phyloP scores from a whole-genome alignment of 2,329 filamentous ascomycete species.

The Lasiodiplodia gonubiensis region DNA sequence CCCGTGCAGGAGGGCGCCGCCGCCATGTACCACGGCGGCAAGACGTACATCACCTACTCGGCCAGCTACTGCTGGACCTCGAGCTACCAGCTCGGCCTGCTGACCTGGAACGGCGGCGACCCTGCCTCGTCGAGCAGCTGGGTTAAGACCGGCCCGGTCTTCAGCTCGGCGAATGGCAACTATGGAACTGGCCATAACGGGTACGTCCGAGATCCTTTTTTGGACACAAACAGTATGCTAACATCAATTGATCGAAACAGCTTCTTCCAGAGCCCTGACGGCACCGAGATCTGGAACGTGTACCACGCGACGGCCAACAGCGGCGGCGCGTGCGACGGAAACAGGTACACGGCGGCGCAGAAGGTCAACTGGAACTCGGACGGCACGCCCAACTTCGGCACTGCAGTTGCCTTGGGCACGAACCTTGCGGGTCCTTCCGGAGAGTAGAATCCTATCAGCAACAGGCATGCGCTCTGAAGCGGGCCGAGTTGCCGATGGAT shows the following conservation, averaged over 20 bases:
- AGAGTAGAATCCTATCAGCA: conserved; percentile 34
- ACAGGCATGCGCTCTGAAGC: not conserved
- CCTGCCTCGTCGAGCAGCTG: conserved; percentile 54
- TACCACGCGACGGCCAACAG: conserved; percentile 61
- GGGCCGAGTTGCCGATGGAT: not conserved
- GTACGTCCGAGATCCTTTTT: conserved; percentile 32
- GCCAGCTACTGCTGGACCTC: conserved; percentile 64
- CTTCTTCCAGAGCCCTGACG: conserved; percentile 64
- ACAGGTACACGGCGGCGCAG: conserved; percentile 61
- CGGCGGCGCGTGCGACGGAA: conserved; percentile 59
- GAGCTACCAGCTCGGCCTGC: conserved; percentile 59
- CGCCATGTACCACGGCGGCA: conserved; percentile 60
- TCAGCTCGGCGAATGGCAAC: conserved; percentile 61
- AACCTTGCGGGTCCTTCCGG: conserved; percentile 44
- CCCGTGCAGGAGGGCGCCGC: conserved; percentile 63
- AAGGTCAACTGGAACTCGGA: conserved; percentile 58
- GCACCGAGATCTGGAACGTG: conserved; percentile 60
- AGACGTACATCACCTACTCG: conserved; percentile 61
- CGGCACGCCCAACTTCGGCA: conserved; percentile 60
- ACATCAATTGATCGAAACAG: conserved; percentile 37
- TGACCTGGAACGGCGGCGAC: conserved; percentile 61
- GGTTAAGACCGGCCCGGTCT: conserved; percentile 60
- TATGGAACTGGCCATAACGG: conserved; percentile 63
- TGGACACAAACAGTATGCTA: not conserved
- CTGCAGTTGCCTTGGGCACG: conserved; percentile 39